phyloP scores from a whole-genome alignment of 2,329 filamentous ascomycete species.

The Cryphonectria naterciae region DNA sequence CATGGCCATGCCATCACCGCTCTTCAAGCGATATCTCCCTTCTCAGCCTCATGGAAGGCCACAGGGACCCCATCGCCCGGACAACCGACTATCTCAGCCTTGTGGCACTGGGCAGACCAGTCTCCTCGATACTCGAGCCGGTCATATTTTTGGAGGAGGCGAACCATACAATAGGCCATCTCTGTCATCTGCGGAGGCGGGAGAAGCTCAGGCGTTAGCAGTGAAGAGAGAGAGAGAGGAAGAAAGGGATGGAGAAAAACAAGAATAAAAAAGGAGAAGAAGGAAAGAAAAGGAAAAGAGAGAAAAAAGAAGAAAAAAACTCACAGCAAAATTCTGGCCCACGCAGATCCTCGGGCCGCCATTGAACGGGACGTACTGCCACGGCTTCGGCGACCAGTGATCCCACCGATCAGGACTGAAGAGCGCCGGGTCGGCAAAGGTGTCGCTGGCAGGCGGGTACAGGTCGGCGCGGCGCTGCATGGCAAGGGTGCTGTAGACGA shows the following conservation, averaged over 20 bases:
- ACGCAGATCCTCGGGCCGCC: slow-evolving; percentile 53
- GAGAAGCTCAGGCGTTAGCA: neutral
- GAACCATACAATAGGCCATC: slow-evolving; percentile 40
- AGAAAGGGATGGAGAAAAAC: slow-evolving; percentile 17
- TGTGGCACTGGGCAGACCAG: slow-evolving; percentile 49
- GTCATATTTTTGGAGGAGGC: slow-evolving; percentile 65
- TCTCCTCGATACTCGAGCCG: slow-evolving; percentile 53
- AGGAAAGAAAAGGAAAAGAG: too few relatives aligned
- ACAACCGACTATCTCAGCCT: slow-evolving; percentile 49
- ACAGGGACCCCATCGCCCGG: slow-evolving; percentile 49
- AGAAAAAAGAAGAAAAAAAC: slow-evolving; percentile 39
- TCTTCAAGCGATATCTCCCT: slow-evolving; percentile 32
- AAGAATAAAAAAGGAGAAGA: too few relatives aligned
- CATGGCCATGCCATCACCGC: neutral
- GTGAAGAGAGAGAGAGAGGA: neutral
- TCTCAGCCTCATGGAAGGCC: slow-evolving; percentile 41
- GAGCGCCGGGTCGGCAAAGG: slow-evolving; percentile 35
- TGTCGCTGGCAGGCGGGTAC: slow-evolving; percentile 34
- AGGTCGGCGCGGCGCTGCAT: slow-evolving; percentile 39
- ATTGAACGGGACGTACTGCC: slow-evolving; percentile 45
- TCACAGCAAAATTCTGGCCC: slow-evolving; percentile 59
- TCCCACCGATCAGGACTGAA: slow-evolving; percentile 40
- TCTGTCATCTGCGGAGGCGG: slow-evolving; percentile 15
- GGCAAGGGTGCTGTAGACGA: slow-evolving; percentile 34
- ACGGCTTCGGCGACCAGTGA: slow-evolving; percentile 36